Conservation (phyloP, 768 basidiomycete genomes). For the Suillus placidus region DNA sequence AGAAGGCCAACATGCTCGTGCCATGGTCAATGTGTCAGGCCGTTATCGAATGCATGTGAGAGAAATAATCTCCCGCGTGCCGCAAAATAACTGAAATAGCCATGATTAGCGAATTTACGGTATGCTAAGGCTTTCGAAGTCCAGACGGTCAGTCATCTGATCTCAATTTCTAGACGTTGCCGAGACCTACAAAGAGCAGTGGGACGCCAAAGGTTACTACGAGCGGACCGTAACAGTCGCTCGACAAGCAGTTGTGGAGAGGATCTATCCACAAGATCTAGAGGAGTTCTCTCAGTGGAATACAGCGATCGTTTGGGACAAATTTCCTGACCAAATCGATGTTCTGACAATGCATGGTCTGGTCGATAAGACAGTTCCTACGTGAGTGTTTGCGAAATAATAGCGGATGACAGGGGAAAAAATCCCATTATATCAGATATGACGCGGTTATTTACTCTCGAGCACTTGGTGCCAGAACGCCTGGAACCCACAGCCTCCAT, state of each 20-base stretch:
- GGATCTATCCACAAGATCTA: constrained; percentile 61
- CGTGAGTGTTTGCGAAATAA: constrained; percentile 47
- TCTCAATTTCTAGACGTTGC: constrained; percentile 23
- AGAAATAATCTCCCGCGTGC: constrained; percentile 15
- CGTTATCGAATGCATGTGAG: constrained; percentile 80
- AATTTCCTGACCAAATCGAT: constrained; percentile 63
- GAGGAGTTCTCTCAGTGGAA: constrained; percentile 67
- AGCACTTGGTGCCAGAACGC: constrained; percentile 54
- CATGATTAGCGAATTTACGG: constrained; percentile 31
- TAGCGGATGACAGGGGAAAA: neutral
- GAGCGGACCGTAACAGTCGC: constrained; percentile 70
- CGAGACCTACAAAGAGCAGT: constrained; percentile 48
- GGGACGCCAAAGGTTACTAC: constrained; percentile 60
- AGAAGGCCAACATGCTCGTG: constrained; percentile 56
- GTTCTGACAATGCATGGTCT: constrained; percentile 84
- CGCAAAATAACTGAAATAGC: constrained; percentile 11
- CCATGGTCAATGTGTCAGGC: constrained; percentile 74
- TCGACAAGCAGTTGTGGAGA: constrained; percentile 53
- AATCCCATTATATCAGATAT: constrained; percentile 46
- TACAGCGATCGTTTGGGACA: constrained; percentile 65
- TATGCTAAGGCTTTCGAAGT: constrained; percentile 11
- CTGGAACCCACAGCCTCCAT: constrained; percentile 73
- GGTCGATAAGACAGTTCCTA: constrained; percentile 64
- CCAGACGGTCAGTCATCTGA: neutral
- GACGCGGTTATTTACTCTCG: constrained; percentile 73